Conservation (phyloP, 768 basidiomycete species). For the Chlorophyllum brunneum region DNA sequence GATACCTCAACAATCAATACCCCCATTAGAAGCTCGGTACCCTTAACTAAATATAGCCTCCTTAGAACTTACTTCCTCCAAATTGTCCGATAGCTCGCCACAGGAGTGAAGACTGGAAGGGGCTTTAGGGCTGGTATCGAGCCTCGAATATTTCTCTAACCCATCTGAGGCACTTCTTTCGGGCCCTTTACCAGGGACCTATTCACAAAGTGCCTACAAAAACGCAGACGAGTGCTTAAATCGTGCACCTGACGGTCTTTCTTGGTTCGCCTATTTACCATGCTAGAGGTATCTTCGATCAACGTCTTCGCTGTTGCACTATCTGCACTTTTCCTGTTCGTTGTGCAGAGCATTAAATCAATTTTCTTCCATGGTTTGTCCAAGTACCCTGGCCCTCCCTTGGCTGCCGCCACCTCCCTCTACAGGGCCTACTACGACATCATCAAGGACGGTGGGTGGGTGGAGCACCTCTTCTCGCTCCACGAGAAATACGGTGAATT, state of each 20-base stretch:
- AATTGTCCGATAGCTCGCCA: too few species aligned
- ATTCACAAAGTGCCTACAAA: background rate
- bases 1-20: too few species aligned
- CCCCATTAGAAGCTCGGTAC: too few species aligned
- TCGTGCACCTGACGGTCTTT: too few species aligned
- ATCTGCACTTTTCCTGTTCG: background rate
- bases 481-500: slow-evolving; percentile 33
- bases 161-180: background rate
- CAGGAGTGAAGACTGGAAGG: background rate
- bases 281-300: slow-evolving; percentile 6
- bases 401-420: slow-evolving; percentile 29
- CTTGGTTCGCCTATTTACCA: background rate
- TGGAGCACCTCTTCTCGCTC: slow-evolving; percentile 30
- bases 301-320: background rate
- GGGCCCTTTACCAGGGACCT: background rate
- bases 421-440: slow-evolving; percentile 33
- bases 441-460: slow-evolving; percentile 33
- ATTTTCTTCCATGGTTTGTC: slow-evolving; percentile 26
- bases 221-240: background rate
- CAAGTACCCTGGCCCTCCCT: slow-evolving; percentile 28
- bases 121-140: too few species aligned
- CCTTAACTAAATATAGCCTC: too few species aligned
- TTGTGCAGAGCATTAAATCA: slow-evolving; percentile 14
- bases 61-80: too few species aligned
- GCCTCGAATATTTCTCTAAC: background rate